A percentile compares a stretch with the other conserved stretches of the same genome.
phyloP scores from a whole-genome alignment of 257 asterid species.

The Salvia miltiorrhiza region DNA sequence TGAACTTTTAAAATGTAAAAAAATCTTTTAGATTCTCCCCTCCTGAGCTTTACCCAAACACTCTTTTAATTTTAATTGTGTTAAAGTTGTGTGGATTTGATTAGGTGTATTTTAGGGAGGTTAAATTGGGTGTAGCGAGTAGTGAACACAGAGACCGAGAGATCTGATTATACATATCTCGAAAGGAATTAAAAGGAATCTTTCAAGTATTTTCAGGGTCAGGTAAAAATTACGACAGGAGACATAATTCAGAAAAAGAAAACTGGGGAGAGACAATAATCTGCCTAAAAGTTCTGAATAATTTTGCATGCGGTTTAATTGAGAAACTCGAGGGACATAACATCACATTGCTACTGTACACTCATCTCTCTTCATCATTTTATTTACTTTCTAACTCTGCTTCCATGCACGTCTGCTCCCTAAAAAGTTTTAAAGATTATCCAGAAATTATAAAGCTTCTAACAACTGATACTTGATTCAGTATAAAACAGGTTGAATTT shows the following conservation, averaged over 20 bases:
- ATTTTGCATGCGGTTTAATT: slow-evolving; percentile 26
- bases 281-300: slow-evolving; percentile 17
- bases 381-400: background rate
- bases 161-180: background rate
- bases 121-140: no score
- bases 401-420: background rate
- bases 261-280: background rate
- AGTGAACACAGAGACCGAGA: background rate
- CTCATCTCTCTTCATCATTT: background rate
- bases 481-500: background rate
- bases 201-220: background rate
- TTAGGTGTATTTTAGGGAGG: no score
- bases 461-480: background rate
- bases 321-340: background rate
- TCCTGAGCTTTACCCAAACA: no score
- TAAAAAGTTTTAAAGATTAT: slow-evolving; percentile 7
- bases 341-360: background rate
- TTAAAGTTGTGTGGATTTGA: no score
- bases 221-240: background rate
- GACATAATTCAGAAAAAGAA: slow-evolving; percentile 13
- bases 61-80: no score
- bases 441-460: background rate
- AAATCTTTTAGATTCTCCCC: no score
- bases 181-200: background rate
- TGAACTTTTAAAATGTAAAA: no score